These are phyloP conservation scores for Lasiosphaeria ovina DNA, from an alignment of 495 filamentous ascomycete genomes.

Conservation along the genomic window DNA sequence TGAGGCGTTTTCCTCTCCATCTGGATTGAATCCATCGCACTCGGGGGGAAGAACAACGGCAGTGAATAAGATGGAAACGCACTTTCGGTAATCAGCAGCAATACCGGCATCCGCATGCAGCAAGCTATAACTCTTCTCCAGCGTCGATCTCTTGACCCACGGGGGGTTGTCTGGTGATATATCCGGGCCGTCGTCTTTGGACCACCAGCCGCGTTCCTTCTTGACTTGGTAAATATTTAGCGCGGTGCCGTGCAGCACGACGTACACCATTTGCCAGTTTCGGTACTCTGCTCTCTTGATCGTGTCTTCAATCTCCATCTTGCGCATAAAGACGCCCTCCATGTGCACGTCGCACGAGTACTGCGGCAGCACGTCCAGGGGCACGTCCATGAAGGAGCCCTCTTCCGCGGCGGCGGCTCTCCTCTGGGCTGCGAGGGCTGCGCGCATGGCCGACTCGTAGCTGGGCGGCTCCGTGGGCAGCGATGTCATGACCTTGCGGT, in stretches of 20 bases:
- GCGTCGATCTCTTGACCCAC: slow-evolving; percentile 40
- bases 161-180: slow-evolving; percentile 42
- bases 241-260: slow-evolving; percentile 58
- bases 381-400: slow-evolving; percentile 2
- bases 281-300: slow-evolving; percentile 51
- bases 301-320: slow-evolving; percentile 57
- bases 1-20: background rate
- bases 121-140: slow-evolving; percentile 58
- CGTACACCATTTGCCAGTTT: slow-evolving; percentile 56
- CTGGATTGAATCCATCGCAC: background rate
- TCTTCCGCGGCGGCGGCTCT: slow-evolving; percentile 20
- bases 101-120: slow-evolving; percentile 66
- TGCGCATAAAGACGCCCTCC: slow-evolving; percentile 53
- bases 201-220: slow-evolving; percentile 39
- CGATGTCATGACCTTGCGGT: slow-evolving; percentile 36
- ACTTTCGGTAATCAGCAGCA: slow-evolving; percentile 62
- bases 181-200: slow-evolving; percentile 30
- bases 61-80: slow-evolving; percentile 17
- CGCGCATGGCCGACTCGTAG: slow-evolving; percentile 36
- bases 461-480: slow-evolving; percentile 36
- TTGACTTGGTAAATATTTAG: slow-evolving; percentile 57
- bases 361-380: slow-evolving; percentile 44
- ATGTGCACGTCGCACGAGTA: slow-evolving; percentile 56
- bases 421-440: slow-evolving; percentile 33
- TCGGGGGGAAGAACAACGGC: too few species aligned